Percentiles rank a stretch among this genome's conserved stretches.
These are phyloP conservation scores for Cucumis melo DNA, from an alignment of 306 rosid species.

Conservation along the genomic window DNA sequence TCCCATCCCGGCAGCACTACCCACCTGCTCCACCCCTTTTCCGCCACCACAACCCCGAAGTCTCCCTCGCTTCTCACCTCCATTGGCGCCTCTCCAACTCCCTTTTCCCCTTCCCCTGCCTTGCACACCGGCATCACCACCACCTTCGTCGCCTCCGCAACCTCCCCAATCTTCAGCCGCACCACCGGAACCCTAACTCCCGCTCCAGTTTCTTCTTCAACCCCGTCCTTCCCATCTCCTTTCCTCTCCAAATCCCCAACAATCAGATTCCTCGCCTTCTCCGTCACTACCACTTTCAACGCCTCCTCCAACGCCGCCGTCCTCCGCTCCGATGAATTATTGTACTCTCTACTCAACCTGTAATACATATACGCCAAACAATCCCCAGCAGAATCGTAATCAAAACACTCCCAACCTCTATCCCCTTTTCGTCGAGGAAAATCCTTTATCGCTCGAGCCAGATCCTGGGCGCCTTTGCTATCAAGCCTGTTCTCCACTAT, in stretches of 20 bases:
- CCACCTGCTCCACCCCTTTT: conserved; percentile 85
- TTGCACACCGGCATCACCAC: conserved; percentile 57
- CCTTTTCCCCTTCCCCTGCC: conserved; percentile 33
- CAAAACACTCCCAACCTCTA: conserved; percentile 53
- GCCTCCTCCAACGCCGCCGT: conserved; percentile 38
- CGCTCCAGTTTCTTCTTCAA: not conserved
- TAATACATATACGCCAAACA: conserved; percentile 58
- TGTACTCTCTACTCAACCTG: conserved; percentile 50
- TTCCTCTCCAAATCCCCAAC: conserved; percentile 20
- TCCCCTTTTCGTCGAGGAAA: conserved; percentile 57
- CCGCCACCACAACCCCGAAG: conserved; percentile 65
- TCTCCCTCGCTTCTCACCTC: conserved; percentile 41
- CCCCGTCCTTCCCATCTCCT: not conserved
- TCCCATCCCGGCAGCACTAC: conserved; percentile 73
- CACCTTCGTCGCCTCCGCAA: conserved; percentile 57
- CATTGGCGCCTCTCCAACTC: conserved; percentile 53
- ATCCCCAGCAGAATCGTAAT: conserved; percentile 52
- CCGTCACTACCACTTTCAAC: conserved; percentile 30
- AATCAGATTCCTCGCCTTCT: conserved; percentile 31
- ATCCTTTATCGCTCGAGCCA: conserved; percentile 73
- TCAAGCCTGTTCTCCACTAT: conserved; percentile 31
- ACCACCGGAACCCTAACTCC: conserved; percentile 58
- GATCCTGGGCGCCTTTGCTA: conserved; percentile 37
- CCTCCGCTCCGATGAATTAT: conserved; percentile 29
- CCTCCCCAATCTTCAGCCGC: conserved; percentile 73